Percentiles rank a stretch among this genome's conserved stretches.
These are phyloP conservation scores for Aureobasidium subglaciale DNA, from an alignment of 2,329 filamentous ascomycete species.

Conservation along the genomic window DNA sequence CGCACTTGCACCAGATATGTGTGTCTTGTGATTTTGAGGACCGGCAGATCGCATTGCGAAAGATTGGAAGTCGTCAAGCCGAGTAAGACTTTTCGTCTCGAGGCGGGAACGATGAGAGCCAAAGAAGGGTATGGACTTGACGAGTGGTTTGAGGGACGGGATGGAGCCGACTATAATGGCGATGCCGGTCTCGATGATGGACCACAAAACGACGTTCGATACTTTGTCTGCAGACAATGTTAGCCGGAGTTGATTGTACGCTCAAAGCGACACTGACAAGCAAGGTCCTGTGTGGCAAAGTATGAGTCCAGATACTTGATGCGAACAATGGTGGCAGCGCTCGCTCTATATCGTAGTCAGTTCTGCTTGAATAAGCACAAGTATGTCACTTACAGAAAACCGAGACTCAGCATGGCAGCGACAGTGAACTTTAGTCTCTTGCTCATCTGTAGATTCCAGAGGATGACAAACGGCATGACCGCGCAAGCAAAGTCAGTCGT, in stretches of 20 bases:
- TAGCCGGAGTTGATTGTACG: background rate
- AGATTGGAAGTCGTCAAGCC: background rate
- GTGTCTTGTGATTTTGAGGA: background rate
- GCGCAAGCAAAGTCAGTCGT: conserved; percentile 9
- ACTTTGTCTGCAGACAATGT: background rate
- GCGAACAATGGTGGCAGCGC: conserved; percentile 11
- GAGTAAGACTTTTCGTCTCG: background rate
- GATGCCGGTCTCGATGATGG: conserved; percentile 9
- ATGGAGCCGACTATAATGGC: conserved; percentile 14
- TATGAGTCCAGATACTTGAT: conserved; percentile 6
- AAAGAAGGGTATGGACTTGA: background rate
- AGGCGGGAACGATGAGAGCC: background rate
- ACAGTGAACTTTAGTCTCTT: conserved; percentile 12
- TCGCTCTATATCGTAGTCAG: background rate
- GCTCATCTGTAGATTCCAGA: conserved; percentile 13
- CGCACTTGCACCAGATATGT: background rate
- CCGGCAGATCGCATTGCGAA: background rate
- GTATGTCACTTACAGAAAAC: background rate
- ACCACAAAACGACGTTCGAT: conserved; percentile 3
- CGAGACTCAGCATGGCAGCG: conserved; percentile 4
- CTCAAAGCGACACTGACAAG: background rate
- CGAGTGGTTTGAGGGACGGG: conserved; percentile 8
- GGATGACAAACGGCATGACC: conserved; percentile 13
- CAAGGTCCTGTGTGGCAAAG: background rate
- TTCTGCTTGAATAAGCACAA: too few relatives aligned